Evolutionary conservation across 306 rosid genomes (phyloP).

Genomic region (Prunus salicina): DNA sequence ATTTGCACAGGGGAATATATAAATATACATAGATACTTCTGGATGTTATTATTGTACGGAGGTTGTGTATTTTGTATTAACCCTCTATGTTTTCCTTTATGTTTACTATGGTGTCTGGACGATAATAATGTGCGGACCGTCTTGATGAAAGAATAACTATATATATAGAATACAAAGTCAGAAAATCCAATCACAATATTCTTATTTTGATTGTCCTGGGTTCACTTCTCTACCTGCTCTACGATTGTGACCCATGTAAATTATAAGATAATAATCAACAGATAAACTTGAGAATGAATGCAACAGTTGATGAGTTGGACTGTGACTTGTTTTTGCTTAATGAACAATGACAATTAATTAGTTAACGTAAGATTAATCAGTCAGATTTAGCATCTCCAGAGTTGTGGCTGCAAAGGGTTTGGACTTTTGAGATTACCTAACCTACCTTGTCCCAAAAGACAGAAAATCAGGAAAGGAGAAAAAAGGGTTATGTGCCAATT

Average conservation of each 20-base stretch:
- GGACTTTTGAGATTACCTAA: not conserved
- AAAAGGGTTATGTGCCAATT: not conserved
- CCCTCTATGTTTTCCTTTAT: rapidly evolving
- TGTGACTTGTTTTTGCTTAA: not conserved
- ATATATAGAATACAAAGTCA: not conserved
- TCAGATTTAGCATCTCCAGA: not conserved
- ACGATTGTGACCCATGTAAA: too few species aligned
- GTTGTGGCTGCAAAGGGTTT: not conserved
- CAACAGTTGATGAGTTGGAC: not conserved
- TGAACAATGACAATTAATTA: not conserved
- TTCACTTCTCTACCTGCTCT: too few species aligned
- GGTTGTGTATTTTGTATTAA: too few species aligned
- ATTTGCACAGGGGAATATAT: too few species aligned
- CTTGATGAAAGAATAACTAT: rapidly evolving
- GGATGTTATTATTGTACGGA: too few species aligned
- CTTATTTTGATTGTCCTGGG: not conserved
- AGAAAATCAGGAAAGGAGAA: not conserved
- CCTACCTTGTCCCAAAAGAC: not conserved
- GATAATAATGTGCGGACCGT: too few species aligned
- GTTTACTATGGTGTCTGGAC: rapidly evolving
- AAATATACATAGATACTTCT: too few species aligned
- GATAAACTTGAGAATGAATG: not conserved
- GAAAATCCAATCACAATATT: not conserved
- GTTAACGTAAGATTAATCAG: not conserved
- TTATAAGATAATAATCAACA: too few species aligned